Conservation (phyloP, 495 filamentous ascomycete genomes). For the Talaromyces liani region DNA sequence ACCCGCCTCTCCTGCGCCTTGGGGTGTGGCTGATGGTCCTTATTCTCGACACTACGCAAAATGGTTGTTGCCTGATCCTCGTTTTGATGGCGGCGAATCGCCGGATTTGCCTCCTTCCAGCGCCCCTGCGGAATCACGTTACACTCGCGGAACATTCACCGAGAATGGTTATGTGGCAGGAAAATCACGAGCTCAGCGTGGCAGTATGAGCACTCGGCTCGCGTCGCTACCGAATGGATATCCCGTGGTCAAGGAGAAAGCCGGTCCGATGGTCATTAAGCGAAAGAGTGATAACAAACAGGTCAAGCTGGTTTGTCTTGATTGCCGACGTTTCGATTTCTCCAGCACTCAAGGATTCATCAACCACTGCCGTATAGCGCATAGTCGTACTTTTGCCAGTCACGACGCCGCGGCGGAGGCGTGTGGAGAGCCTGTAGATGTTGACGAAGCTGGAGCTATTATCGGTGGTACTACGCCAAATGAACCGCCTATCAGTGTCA, state of each 20-base stretch:
- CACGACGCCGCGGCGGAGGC: conserved; percentile 91
- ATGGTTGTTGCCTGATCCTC: conserved; percentile 85
- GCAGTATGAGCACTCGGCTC: conserved; percentile 51
- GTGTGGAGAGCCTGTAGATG: conserved; percentile 74
- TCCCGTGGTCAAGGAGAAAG: conserved; percentile 58
- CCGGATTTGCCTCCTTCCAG: conserved; percentile 26
- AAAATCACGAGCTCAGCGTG: conserved; percentile 56
- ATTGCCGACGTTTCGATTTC: conserved; percentile 84
- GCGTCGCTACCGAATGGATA: conserved; percentile 68
- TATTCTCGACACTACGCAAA: conserved; percentile 89
- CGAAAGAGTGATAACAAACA: conserved; percentile 52
- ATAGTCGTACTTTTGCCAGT: conserved; percentile 82
- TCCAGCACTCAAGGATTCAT: conserved; percentile 95
- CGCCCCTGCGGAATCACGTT: conserved; percentile 48
- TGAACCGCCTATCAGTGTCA: conserved; percentile 25
- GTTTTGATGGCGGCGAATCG: conserved; percentile 64
- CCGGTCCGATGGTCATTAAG: conserved; percentile 52
- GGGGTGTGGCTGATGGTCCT: conserved; percentile 83
- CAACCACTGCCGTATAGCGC: conserved; percentile 95
- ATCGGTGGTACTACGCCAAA: conserved; percentile 39
- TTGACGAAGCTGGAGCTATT: conserved; percentile 51
- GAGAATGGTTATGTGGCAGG: conserved; percentile 48
- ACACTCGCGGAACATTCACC: conserved; percentile 64
- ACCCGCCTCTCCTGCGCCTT: conserved; percentile 64
- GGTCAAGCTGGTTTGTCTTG: conserved; percentile 80